Base-by-base conservation (phyloP, 345 rosid genomes). In the Cardiospermum halicacabum region DNA sequence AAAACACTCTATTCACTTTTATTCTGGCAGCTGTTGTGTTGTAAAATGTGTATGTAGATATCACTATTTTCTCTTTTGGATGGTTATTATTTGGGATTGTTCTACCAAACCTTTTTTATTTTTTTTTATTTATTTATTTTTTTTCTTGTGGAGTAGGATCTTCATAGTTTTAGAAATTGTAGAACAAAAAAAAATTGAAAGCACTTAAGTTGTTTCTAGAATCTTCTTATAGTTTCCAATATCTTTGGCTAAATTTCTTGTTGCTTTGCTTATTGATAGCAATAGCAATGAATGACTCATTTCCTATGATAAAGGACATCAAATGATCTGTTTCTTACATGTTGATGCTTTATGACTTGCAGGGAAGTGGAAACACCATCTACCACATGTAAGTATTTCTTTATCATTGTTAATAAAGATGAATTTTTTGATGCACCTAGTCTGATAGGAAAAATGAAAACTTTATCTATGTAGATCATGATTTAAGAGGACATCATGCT, bases 321-420 rank as follows among this genome's bases (percentile, higher is more conserved):
- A 7, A 26, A 47, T n/a, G 53, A 42, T 53, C 40, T 34, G 32
- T 77, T 55, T 58, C 66, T 77, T 70, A 78, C 62, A 47, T 36
- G 39, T 59, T 62, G n/a, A 34, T 64, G 48, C 43, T 67, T 71
- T 68, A 7, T 58, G 65, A 76, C 50, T 78, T 76, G 61, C 79
- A 87, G 94, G 85, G 94, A 83, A 77, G 61, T 76, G 59, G 94
- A 87, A 53, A 70, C 77, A 66, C 83, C 79, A 43, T 78, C 84
- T 61, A 81, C 81, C 60, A 77, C 81, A 71, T 80, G 94, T 87
- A 85, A 81, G 94, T 69, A 30, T 18, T 55, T 24, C 61, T 25
- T 63, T 48, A 22, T 22, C 11, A 49, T 45, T 11, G 56, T 49
- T 34, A 51, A 64, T 56, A 10, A 28, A 42, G 53, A 19, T 34